These are phyloP conservation scores for Dictyostelium capitatum DNA, from an alignment of 78 protist species.

Conservation along the genomic window DNA sequence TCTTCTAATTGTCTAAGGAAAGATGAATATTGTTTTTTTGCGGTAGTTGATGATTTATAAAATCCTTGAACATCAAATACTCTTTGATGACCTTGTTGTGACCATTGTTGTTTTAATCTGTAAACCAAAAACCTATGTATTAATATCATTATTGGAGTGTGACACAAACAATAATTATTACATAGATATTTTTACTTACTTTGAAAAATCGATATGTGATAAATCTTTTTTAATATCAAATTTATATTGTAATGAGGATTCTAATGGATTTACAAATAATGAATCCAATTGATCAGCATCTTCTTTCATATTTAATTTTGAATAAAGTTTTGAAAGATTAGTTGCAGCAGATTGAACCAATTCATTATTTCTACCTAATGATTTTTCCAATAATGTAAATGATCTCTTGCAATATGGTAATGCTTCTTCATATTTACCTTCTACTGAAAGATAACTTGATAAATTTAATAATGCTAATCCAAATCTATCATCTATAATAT, in stretches of 20 bases:
- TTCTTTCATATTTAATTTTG: slow-evolving; percentile 27
- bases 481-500: slow-evolving; percentile 53
- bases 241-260: background rate
- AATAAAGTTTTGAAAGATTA: slow-evolving; percentile 59
- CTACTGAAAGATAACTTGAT: slow-evolving; percentile 43
- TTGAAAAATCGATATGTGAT: slow-evolving; percentile 36
- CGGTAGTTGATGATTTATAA: slow-evolving; percentile 41
- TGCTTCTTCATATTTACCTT: slow-evolving; percentile 38
- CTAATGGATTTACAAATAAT: slow-evolving; percentile 26
- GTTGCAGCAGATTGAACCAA: slow-evolving; percentile 39
- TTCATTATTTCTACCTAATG: slow-evolving; percentile 51
- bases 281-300: background rate
- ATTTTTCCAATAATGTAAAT: slow-evolving; percentile 8
- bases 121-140: background rate
- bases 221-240: slow-evolving; percentile 3
- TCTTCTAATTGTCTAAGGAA: slow-evolving; percentile 45
- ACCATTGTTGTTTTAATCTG: slow-evolving; percentile 37
- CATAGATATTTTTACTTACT: background rate
- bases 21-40: slow-evolving; percentile 22
- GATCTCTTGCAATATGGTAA: slow-evolving; percentile 29
- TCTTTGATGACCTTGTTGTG: slow-evolving; percentile 58
- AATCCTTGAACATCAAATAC: slow-evolving; percentile 49
- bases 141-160: background rate
- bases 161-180: too few species aligned
- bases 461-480: slow-evolving; percentile 42